Evolutionary conservation across 2,329 filamentous ascomycete species (phyloP).

Genomic region (Cordyceps tenuipes): DNA sequence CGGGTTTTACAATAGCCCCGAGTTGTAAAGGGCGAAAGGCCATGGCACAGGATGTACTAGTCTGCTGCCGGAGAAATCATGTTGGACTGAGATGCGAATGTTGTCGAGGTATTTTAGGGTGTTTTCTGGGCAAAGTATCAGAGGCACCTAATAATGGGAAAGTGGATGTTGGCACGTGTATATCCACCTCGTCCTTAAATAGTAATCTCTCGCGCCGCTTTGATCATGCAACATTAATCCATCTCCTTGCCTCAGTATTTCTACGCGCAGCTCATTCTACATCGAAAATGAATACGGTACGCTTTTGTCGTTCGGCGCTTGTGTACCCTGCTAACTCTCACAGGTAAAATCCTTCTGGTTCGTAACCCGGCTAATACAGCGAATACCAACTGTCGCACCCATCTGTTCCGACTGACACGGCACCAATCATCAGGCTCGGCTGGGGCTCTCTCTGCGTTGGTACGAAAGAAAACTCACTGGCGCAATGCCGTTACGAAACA

Average conservation of each 20-base stretch:
- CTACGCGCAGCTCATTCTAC: neutral
- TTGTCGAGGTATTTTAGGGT: neutral
- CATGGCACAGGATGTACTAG: neutral
- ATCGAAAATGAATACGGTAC: constrained; percentile 47
- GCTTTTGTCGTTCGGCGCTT: constrained; percentile 16
- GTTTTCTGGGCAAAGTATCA: too few relatives aligned
- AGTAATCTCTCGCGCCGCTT: too few relatives aligned
- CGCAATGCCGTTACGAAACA: neutral
- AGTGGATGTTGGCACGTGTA: too few relatives aligned
- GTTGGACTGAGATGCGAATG: neutral
- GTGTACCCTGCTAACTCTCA: neutral
- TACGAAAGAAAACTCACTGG: constrained; percentile 33
- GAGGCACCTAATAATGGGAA: too few relatives aligned
- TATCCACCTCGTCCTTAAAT: too few relatives aligned
- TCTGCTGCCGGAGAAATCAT: neutral
- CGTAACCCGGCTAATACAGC: constrained; percentile 15
- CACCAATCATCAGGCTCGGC: constrained; percentile 62
- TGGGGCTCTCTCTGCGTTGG: constrained; percentile 85
- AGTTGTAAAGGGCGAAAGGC: neutral
- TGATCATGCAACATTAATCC: too few relatives aligned
- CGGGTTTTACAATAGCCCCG: neutral
- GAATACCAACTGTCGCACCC: neutral
- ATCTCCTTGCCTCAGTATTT: neutral
- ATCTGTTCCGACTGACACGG: constrained; percentile 2
- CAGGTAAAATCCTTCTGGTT: constrained; percentile 62